Base-by-base conservation (phyloP, 345 rosid species). In the Euphorbia tirucalli region DNA sequence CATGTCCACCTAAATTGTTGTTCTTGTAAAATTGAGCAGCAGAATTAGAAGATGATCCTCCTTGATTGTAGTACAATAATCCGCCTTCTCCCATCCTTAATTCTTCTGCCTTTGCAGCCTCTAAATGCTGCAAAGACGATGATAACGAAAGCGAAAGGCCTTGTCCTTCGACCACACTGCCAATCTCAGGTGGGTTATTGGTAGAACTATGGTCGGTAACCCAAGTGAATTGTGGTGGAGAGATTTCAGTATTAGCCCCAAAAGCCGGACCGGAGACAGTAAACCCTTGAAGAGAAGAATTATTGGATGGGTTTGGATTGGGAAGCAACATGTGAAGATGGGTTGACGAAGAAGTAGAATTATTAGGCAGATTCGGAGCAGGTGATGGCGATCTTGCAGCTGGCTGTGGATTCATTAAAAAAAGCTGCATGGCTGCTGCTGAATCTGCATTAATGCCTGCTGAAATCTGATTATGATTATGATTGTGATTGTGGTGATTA, bases 281-380 rank as follows among this genome's bases (percentile, higher is more conserved):
- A 67, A 81, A 87, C 43, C 84, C 89, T 70, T 79, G 86, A 55
- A 87, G 85, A 44, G 88, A 78, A 68, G 80, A 65, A 66, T n/a
- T n/a, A n/a, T n/a, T n/a, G n/a, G 92, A 79, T 68, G 88, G 87
- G 63, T 80, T 84, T 65, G 88, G 88, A 63, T 80, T 84, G 30
- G 98, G 98, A 37, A 91, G 85, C 71, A 91, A 74, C 93, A 93
- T 89, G 76, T 91, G 94, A 74, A 93, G 97, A n/a, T n/a, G n/a
- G n/a, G n/a, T n/a, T 43, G 98, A 88, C 54, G 96, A 90, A 75
- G 88, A 77, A 54, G 71, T 57, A 50, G 85, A 46, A 74, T 76
- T 70, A 58, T 79, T 71, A 31, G 62, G 75, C 48, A 83, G 85
- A 30, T 74, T 16, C 37, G 85, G 84, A 66, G 81, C 21, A 10